A percentile compares a stretch with the other conserved stretches of the same genome.
These are phyloP conservation scores for Fistulinella cinereoalba DNA, from an alignment of 1,284 basidiomycete genomes.

Conservation along the genomic window DNA sequence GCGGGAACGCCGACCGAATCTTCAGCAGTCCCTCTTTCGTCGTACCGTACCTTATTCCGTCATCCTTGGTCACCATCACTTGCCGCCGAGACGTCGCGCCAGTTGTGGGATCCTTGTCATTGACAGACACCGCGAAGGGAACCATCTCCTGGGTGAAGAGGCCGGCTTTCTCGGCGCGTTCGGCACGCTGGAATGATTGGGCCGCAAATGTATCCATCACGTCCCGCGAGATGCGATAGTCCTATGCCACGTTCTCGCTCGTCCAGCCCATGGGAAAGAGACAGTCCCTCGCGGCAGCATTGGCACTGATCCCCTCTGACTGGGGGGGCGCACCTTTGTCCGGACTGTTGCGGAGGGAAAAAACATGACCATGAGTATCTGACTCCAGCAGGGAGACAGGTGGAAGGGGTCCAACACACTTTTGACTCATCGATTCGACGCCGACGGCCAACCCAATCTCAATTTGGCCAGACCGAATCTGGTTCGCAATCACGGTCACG, in stretches of 20 bases:
- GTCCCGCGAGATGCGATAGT: slow-evolving; percentile 79
- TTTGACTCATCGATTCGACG: slow-evolving; percentile 80
- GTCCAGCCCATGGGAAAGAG: slow-evolving; percentile 85
- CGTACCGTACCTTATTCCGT: slow-evolving; percentile 78
- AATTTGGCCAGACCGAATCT: slow-evolving; percentile 79
- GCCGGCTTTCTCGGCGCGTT: slow-evolving; percentile 63
- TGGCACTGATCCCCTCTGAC: slow-evolving; percentile 55
- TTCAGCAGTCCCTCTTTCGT: slow-evolving; percentile 69
- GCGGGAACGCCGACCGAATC: slow-evolving; percentile 81
- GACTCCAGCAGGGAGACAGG: too few species aligned
- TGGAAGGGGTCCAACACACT: slow-evolving; percentile 42
- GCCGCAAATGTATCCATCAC: slow-evolving; percentile 87
- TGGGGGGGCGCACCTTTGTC: slow-evolving; percentile 61
- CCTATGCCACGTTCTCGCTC: slow-evolving; percentile 67
- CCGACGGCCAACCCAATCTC: slow-evolving; percentile 84
- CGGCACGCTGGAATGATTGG: slow-evolving; percentile 73
- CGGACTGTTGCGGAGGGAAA: slow-evolving; percentile 42
- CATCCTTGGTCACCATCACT: slow-evolving; percentile 69
- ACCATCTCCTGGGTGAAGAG: slow-evolving; percentile 79
- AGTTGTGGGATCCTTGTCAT: slow-evolving; percentile 45
- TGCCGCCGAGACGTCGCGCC: slow-evolving; percentile 46
- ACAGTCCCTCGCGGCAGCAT: slow-evolving; percentile 57
- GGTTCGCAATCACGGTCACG: slow-evolving; percentile 72
- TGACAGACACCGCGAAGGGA: slow-evolving; percentile 66
- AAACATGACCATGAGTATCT: neutral